phyloP scores from a whole-genome alignment of 148 eudicot species.

The Rhododendron simsii region DNA sequence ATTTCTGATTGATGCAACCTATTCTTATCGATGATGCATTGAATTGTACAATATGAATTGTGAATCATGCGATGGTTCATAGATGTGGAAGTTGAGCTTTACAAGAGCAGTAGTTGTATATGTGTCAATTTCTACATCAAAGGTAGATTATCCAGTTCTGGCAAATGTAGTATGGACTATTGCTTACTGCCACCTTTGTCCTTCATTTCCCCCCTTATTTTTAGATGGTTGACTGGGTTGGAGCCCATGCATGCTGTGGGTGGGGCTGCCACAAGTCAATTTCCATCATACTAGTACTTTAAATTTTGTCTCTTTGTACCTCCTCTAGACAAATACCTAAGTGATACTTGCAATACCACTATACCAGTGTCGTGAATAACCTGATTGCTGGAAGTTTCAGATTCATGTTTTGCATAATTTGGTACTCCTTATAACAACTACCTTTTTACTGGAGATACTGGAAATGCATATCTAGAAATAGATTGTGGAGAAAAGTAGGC shows the following conservation, averaged over 20 bases:
- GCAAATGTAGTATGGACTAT: not conserved
- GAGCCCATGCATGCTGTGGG: not conserved
- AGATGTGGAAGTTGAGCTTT: not conserved
- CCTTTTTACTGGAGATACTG: not conserved
- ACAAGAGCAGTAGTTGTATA: not conserved
- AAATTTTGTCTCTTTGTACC: not conserved
- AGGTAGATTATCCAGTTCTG: not conserved
- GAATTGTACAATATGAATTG: too few relatives aligned
- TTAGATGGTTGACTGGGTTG: not conserved
- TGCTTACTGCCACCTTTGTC: not conserved
- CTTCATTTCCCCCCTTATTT: not conserved
- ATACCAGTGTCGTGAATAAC: not conserved
- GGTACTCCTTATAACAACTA: not conserved
- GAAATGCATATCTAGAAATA: not conserved
- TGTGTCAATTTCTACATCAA: not conserved
- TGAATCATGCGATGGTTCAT: too few relatives aligned
- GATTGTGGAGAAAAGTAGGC: not conserved
- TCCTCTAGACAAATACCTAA: not conserved
- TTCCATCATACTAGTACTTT: not conserved
- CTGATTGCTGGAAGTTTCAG: not conserved
- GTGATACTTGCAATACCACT: not conserved
- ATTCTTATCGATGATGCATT: too few relatives aligned
- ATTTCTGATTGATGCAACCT: too few relatives aligned
- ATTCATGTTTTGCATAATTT: constrained; percentile 1
- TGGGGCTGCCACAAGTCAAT: not conserved